Conservation (phyloP, 2,329 filamentous ascomycete species). For the Xylaria sp. region DNA sequence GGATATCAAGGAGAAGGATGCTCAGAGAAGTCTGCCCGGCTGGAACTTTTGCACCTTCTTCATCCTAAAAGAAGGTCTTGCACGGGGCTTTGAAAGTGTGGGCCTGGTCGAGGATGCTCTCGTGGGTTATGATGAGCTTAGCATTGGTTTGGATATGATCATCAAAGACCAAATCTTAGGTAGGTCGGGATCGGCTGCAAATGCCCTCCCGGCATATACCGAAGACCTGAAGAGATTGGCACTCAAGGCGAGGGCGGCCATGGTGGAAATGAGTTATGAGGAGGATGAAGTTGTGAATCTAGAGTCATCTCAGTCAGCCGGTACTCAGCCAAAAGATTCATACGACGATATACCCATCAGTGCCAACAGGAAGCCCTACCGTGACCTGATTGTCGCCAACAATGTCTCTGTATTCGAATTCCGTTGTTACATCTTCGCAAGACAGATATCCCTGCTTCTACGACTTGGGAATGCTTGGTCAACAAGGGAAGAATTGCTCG, state of each 20-base stretch:
- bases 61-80: constrained; percentile 93
- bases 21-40: constrained; percentile 84
- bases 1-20: constrained; percentile 93
- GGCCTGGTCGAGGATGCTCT: constrained; percentile 95
- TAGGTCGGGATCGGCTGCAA: constrained; percentile 72
- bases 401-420: constrained; percentile 98
- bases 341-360: constrained; percentile 70
- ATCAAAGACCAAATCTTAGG: constrained; percentile 77
- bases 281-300: constrained; percentile 59
- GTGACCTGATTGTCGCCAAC: constrained; percentile 91
- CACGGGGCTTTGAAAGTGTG: constrained; percentile 93
- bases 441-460: constrained; percentile 84
- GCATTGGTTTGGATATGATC: constrained; percentile 84
- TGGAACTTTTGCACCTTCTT: constrained; percentile 99
- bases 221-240: constrained; percentile 74
- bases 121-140: constrained; percentile 93
- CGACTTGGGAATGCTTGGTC: constrained; percentile 80
- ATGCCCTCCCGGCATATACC: constrained; percentile 76
- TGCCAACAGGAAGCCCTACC: constrained; percentile 79
- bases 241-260: constrained; percentile 60
- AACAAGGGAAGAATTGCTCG: constrained; percentile 69
- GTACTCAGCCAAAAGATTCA: constrained; percentile 49
- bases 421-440: constrained; percentile 89
- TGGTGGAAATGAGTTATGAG: constrained; percentile 51
- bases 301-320: constrained; percentile 54